A percentile compares a stretch with the other conserved stretches of the same genome.
Conservation (phyloP, 306 rosid species). For the Arachis stenosperma region DNA sequence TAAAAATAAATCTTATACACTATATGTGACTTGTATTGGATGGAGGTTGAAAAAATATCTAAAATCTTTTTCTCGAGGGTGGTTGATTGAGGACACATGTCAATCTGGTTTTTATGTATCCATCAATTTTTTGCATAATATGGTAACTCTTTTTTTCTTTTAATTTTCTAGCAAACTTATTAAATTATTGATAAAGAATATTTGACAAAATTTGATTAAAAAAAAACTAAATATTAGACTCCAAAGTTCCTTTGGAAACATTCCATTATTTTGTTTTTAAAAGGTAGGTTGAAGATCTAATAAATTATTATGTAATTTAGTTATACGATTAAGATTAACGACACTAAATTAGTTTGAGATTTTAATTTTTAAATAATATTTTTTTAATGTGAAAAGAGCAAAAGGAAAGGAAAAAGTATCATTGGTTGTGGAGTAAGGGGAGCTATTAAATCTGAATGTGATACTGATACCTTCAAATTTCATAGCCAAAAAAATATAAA, state of each 20-base stretch:
- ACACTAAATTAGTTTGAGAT: not conserved
- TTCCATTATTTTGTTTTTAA: not conserved
- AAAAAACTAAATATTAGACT: too few species aligned
- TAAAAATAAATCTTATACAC: constrained; percentile 31
- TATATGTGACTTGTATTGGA: constrained; percentile 57
- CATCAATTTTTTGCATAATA: constrained; percentile 1
- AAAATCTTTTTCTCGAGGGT: constrained; percentile 15
- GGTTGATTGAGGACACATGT: constrained; percentile 32
- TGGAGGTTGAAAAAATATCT: constrained; percentile 58
- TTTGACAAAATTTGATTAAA: too few species aligned
- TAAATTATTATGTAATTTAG: not conserved
- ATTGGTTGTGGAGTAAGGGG: not conserved
- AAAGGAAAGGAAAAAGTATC: not conserved
- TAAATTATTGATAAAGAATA: too few species aligned
- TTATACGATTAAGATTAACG: not conserved
- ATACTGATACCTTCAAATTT: not conserved
- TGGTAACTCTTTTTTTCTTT: not conserved
- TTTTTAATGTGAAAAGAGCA: not conserved
- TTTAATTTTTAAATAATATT: not conserved
- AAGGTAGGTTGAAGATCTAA: not conserved
- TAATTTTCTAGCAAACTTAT: too few species aligned
- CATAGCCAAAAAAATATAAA: not conserved
- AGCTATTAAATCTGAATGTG: not conserved
- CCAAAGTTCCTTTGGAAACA: not conserved
- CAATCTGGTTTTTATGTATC: constrained; percentile 2